Evolutionary conservation across 1,284 basidiomycete genomes (phyloP).

Genomic region (Cryptococcus sp.): DNA sequence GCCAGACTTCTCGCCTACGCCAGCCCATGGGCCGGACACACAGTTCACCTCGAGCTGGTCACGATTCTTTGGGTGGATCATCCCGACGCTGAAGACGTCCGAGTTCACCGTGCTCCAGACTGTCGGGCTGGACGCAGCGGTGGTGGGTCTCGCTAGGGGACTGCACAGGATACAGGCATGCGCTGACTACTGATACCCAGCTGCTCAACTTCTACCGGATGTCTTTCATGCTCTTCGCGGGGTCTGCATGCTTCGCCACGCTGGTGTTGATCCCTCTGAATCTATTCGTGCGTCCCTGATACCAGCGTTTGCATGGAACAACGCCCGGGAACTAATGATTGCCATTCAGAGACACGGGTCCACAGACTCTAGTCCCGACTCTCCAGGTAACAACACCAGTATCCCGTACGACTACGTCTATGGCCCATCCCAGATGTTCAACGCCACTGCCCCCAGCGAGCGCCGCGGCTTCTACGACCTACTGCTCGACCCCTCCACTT

Average conservation of each 20-base stretch:
- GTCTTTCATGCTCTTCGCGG: slow-evolving; percentile 82
- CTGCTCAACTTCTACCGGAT: slow-evolving; percentile 93
- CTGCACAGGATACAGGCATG: background rate
- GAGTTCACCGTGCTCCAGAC: slow-evolving; percentile 95
- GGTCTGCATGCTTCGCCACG: slow-evolving; percentile 74
- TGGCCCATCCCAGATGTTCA: slow-evolving; percentile 2
- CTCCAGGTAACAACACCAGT: slow-evolving; percentile 51
- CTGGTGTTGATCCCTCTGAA: slow-evolving; percentile 85
- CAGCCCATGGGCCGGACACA: slow-evolving; percentile 36
- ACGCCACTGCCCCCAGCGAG: slow-evolving; percentile 16
- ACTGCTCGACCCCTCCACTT: slow-evolving; percentile 78
- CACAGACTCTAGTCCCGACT: slow-evolving; percentile 60
- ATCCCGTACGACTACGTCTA: slow-evolving; percentile 7
- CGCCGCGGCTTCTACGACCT: slow-evolving; percentile 60
- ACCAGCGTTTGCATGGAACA: too few species aligned
- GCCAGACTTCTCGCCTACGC: slow-evolving; percentile 41
- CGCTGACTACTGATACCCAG: slow-evolving; percentile 50
- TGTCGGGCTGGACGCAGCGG: slow-evolving; percentile 92
- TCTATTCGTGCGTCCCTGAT: slow-evolving; percentile 60
- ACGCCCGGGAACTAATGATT: background rate
- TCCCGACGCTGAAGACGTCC: slow-evolving; percentile 83
- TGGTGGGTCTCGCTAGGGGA: slow-evolving; percentile 56
- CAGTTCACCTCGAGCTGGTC: slow-evolving; percentile 14
- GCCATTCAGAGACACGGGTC: slow-evolving; percentile 65
- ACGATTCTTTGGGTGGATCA: slow-evolving; percentile 86